Conservation (phyloP, 345 rosid species). For the Theobroma cacao region DNA sequence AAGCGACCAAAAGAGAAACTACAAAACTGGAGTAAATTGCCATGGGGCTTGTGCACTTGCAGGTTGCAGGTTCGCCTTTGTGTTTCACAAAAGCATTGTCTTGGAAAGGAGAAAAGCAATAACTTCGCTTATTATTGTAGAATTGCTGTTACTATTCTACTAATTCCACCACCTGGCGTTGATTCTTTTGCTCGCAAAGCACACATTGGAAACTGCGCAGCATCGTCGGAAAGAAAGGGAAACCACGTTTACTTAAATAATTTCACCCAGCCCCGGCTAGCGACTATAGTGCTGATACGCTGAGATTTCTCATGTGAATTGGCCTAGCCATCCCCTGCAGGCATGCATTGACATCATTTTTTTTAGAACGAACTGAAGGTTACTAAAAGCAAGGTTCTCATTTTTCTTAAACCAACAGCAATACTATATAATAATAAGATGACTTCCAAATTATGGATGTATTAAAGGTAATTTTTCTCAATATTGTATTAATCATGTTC, state of each 20-base stretch:
- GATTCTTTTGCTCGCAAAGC: conserved; percentile 9
- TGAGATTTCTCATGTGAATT: not conserved
- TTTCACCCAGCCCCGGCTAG: not conserved
- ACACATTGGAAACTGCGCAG: not conserved
- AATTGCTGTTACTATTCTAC: not conserved
- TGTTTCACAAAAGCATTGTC: not conserved
- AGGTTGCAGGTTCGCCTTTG: not conserved
- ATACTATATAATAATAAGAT: too few species aligned
- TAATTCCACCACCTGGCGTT: not conserved
- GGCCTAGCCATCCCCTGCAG: not conserved
- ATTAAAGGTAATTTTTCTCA: not conserved
- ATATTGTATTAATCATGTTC: not conserved
- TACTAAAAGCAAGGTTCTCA: not conserved
- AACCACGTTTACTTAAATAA: not conserved
- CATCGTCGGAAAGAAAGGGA: not conserved
- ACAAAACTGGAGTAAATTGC: not conserved
- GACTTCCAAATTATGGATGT: too few species aligned
- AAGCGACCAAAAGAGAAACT: not conserved
- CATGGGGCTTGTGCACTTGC: not conserved
- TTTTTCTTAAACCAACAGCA: not conserved
- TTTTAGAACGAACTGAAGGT: not conserved
- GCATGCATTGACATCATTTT: not conserved
- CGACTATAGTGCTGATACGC: not conserved
- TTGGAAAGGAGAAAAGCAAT: conserved; percentile 1
- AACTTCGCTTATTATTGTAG: not conserved